Base-by-base conservation (phyloP, 2,329 filamentous ascomycete genomes). In the Aspergillus proliferans region DNA sequence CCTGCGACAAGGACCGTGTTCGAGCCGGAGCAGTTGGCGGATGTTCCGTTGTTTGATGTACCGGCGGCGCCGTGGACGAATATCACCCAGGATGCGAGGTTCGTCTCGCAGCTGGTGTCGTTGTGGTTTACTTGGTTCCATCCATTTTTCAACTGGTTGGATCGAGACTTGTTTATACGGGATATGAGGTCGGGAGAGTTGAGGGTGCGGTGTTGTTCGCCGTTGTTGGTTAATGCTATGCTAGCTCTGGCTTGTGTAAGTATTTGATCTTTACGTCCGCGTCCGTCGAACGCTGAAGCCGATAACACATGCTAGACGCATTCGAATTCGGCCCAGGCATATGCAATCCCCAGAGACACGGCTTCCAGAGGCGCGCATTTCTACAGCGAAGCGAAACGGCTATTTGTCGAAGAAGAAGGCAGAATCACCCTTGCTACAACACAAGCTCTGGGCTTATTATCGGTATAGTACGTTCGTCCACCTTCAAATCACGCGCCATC, bases 191-290 rank as follows among this genome's bases (percentile, higher is more conserved):
- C 60, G 14, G 60, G 60, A 4, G 51, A 63, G 15, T 15, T 59
- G 9, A 53, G 53, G 4, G 56, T 59, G 1, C 49, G 52, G 6
- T 67, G 59, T 46, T 69, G 67, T 45, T 69, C 67, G 8, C 62
- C 67, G 4, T 62, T 70, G 7, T 47, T 70, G 19, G 66, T 70
- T 3, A 67, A 69, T 47, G 58, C 58, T 1, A 64, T 70, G 6
- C 50, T 68, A 6, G 58, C 65, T 8, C 54, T 61, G 21, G 63
- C 60, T n/a, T 65, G 58, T 48, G 63, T 66, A 57, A 46, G 63
- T 60, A 7, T 19, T 18, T n/a, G 14, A 24, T 15, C 12, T 26
- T 10, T 7, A 26, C 3, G 2, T 21, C 8, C 4, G 8, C 3
- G 2, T 21, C 8, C 4, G 8, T 12, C 10, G 18, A 38, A 21